These are phyloP conservation scores for Lactarius vividus DNA, from an alignment of 768 basidiomycete species.

Conservation along the genomic window DNA sequence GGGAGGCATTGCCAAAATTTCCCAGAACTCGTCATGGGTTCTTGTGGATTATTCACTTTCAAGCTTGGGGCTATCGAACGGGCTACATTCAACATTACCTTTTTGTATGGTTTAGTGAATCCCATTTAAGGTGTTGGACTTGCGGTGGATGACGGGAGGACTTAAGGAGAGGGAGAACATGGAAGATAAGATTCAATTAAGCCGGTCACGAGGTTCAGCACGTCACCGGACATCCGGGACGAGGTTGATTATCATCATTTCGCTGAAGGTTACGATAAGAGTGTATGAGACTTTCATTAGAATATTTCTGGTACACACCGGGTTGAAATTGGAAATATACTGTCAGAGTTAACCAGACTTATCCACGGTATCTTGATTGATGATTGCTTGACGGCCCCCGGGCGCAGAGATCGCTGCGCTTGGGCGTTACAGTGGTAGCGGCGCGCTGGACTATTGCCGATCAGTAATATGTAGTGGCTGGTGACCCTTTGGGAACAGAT, in stretches of 20 bases:
- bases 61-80: not conserved
- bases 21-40: not conserved
- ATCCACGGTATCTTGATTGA: not conserved
- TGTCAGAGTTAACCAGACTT: not conserved
- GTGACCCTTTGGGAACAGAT: not conserved
- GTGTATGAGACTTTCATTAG: not conserved
- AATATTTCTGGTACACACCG: not conserved
- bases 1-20: not conserved
- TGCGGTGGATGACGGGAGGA: not conserved
- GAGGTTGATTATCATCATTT: not conserved
- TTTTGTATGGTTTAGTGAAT: too few species aligned
- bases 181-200: slow-evolving; percentile 1
- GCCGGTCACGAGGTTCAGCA: not conserved
- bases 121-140: not conserved
- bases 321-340: not conserved
- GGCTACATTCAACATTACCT: not conserved
- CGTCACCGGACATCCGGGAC: not conserved
- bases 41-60: not conserved
- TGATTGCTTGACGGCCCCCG: not conserved
- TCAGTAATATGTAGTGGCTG: slow-evolving; percentile 1
- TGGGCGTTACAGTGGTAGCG: not conserved
- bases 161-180: not conserved
- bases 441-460: not conserved
- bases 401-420: not conserved
- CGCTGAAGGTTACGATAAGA: not conserved